Evolutionary conservation across 148 eudicot species (phyloP).

Genomic region (Pharnaceum exiguum): DNA sequence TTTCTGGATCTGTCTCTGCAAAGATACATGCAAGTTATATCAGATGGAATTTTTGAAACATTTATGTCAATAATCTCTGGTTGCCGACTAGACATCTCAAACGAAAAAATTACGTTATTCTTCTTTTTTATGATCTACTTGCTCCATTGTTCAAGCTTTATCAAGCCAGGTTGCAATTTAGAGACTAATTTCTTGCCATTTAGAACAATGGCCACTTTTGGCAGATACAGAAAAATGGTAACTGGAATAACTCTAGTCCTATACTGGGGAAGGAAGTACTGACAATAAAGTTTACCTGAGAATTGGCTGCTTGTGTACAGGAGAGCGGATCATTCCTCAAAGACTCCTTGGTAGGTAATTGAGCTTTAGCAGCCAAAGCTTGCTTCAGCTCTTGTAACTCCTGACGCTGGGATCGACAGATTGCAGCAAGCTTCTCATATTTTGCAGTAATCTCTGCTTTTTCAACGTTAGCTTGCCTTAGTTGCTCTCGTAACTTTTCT

Average conservation of each 20-base stretch:
- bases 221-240: neutral
- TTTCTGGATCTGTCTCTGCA: constrained; percentile 41
- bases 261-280: neutral
- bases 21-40: neutral
- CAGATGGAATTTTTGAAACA: neutral
- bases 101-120: too few relatives aligned
- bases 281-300: constrained; percentile 42
- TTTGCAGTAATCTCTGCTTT: constrained; percentile 78
- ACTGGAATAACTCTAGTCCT: neutral
- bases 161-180: too few relatives aligned
- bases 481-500: constrained; percentile 63
- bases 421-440: constrained; percentile 85
- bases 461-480: constrained; percentile 64
- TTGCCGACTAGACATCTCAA: too few relatives aligned
- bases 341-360: constrained; percentile 49
- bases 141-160: too few relatives aligned
- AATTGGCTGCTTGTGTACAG: constrained; percentile 33
- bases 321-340: constrained; percentile 30
- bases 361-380: constrained; percentile 56
- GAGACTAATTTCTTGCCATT: too few relatives aligned
- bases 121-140: too few relatives aligned
- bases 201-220: too few relatives aligned
- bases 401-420: constrained; percentile 86
- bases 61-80: too few relatives aligned
- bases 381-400: constrained; percentile 94